Conservation (phyloP, 352 stramenopile species). For the Pythium aristosporum region DNA sequence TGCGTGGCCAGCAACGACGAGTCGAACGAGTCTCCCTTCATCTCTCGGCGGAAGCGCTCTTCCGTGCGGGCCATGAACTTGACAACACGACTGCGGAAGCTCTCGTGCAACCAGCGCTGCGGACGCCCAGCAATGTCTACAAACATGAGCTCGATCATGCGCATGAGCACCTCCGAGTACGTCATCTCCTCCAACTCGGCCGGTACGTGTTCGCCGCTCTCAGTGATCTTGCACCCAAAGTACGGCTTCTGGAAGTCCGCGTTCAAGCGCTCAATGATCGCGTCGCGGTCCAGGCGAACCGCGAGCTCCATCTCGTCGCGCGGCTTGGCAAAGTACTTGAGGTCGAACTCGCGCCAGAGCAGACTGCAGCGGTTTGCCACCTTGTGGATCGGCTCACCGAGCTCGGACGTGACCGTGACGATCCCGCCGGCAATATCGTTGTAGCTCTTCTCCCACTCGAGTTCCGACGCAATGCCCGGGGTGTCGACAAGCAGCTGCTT, state of each 20-base stretch:
- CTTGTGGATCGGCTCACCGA: slow-evolving; percentile 86
- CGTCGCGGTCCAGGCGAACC: slow-evolving; percentile 67
- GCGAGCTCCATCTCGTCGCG: slow-evolving; percentile 67
- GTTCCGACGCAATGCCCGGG: slow-evolving; percentile 64
- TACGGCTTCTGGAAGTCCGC: slow-evolving; percentile 89
- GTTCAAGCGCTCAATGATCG: slow-evolving; percentile 81
- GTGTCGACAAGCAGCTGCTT: slow-evolving; percentile 86
- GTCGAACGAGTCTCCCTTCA: slow-evolving; percentile 37
- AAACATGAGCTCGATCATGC: slow-evolving; percentile 81
- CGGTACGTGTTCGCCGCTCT: slow-evolving; percentile 33
- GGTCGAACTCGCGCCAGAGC: slow-evolving; percentile 84
- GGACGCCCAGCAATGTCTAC: slow-evolving; percentile 51
- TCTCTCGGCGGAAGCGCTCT: slow-evolving; percentile 58
- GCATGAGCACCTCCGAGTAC: slow-evolving; percentile 72
- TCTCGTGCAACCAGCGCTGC: slow-evolving; percentile 75
- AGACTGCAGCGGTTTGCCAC: slow-evolving; percentile 74
- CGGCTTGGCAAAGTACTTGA: slow-evolving; percentile 82
- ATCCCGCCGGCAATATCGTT: slow-evolving; percentile 62
- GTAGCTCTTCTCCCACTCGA: slow-evolving; percentile 83
- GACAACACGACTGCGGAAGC: slow-evolving; percentile 62
- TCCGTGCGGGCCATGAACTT: slow-evolving; percentile 73
- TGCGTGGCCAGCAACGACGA: slow-evolving; percentile 40
- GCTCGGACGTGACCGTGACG: slow-evolving; percentile 80
- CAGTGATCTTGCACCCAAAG: slow-evolving; percentile 66
- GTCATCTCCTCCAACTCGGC: slow-evolving; percentile 86